phyloP scores from a whole-genome alignment of 2,329 filamentous ascomycete genomes.

The Aspergillus quadricinctus region DNA sequence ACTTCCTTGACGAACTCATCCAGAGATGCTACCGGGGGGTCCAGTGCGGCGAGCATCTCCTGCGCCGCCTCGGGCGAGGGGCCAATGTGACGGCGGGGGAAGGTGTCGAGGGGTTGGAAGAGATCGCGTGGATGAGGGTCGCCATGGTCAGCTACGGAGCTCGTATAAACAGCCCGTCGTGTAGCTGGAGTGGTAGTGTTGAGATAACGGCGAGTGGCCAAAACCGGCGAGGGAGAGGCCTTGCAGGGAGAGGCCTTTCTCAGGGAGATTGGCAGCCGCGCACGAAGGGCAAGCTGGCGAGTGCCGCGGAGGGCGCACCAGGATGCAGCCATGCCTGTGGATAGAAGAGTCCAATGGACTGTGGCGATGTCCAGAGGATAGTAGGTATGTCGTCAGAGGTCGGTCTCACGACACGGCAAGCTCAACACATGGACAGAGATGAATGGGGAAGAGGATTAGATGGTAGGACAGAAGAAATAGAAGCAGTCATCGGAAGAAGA shows the following conservation, averaged over 20 bases:
- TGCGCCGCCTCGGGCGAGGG: slow-evolving; percentile 65
- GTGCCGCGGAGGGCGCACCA: slow-evolving; percentile 32
- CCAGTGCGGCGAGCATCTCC: slow-evolving; percentile 75
- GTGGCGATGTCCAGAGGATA: background rate
- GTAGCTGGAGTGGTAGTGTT: slow-evolving; percentile 21
- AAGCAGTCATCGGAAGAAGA: slow-evolving; percentile 4
- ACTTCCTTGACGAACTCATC: slow-evolving; percentile 84
- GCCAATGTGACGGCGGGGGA: slow-evolving; percentile 81
- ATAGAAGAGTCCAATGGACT: background rate
- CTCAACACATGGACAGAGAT: background rate
- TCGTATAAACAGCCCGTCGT: slow-evolving; percentile 66
- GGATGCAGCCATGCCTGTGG: slow-evolving; percentile 28
- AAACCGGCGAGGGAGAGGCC: slow-evolving; percentile 26
- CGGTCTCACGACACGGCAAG: background rate
- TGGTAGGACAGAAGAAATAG: background rate
- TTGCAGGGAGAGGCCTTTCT: no score
- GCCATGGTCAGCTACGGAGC: slow-evolving; percentile 83
- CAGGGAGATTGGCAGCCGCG: no score
- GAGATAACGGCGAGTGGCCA: slow-evolving; percentile 26
- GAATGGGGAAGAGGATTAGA: background rate
- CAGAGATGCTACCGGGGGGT: slow-evolving; percentile 67
- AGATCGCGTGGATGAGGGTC: slow-evolving; percentile 35
- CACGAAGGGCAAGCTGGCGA: slow-evolving; percentile 33
- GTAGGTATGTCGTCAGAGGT: background rate
- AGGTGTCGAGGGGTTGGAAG: slow-evolving; percentile 53